Conservation (phyloP, 2,329 filamentous ascomycete genomes). For the Fonsecaea monophora region DNA sequence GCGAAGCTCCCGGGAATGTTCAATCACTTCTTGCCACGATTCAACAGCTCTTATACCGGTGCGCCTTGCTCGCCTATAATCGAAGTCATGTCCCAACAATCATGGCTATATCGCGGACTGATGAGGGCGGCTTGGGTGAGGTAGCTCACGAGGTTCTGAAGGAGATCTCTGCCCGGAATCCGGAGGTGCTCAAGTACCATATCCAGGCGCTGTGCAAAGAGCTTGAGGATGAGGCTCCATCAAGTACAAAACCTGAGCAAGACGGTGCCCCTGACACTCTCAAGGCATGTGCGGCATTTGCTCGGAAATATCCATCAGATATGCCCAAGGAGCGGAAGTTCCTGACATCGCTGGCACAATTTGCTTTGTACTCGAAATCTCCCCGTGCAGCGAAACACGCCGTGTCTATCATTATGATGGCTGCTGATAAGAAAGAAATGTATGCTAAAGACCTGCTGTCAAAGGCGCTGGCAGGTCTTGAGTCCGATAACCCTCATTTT, state of each 20-base stretch:
- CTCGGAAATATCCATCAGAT: constrained; percentile 82
- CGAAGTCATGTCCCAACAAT: constrained; percentile 90
- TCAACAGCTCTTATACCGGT: constrained; percentile 80
- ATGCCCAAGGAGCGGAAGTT: constrained; percentile 83
- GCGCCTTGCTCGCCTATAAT: constrained; percentile 87
- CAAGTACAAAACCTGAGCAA: constrained; percentile 70
- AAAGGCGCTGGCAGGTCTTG: constrained; percentile 75
- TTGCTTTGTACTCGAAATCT: constrained; percentile 81
- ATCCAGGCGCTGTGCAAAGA: constrained; percentile 90
- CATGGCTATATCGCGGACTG: constrained; percentile 82
- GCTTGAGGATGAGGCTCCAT: constrained; percentile 80
- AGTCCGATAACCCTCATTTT: constrained; percentile 75
- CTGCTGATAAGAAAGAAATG: constrained; percentile 78
- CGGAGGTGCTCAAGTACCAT: constrained; percentile 89
- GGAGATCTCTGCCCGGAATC: constrained; percentile 87
- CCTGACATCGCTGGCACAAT: constrained; percentile 78
- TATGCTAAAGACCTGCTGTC: constrained; percentile 83
- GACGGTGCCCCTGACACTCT: constrained; percentile 82
- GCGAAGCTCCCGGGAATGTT: constrained; percentile 62
- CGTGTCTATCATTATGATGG: constrained; percentile 84
- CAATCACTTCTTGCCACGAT: constrained; percentile 73
- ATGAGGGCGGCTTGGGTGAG: constrained; percentile 77
- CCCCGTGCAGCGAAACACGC: constrained; percentile 90
- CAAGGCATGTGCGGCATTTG: constrained; percentile 92
- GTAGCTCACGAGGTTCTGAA: constrained; percentile 88